Base-by-base conservation (phyloP, 1,284 basidiomycete genomes). In the Boletus hoseneyae region DNA sequence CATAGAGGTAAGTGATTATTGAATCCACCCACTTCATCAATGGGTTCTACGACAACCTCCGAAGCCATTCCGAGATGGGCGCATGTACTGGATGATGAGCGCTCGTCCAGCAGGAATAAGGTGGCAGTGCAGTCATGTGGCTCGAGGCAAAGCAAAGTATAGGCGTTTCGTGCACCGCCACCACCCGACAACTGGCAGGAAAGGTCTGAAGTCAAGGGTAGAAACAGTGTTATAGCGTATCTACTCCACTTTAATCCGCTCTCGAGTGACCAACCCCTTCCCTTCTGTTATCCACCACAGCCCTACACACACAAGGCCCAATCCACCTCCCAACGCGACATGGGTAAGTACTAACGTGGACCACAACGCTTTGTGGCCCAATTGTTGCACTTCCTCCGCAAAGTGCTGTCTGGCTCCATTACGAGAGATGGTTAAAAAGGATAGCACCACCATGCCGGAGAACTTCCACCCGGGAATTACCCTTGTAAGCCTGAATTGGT, bases 281-380 rank as follows among this genome's bases (percentile, higher is more conserved):
- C 65, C 62, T 40, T 57, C 55, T 19, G 69, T 67, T 29, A 62
- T 55, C 77, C 76, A 81, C 79, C 79, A 80, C 21, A 64, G 54
- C n/a, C 58, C 64, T 27, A 75, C 41, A 55, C 72, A 80, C 3
- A 58, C 25, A 13, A 76, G 45, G 4, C 70, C 74, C 43, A 80
- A 47, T 2, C 57, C 54, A 33, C 57, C 69, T 9, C 79, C 79
- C 34, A 75, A 47, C 1, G 60, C 67, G 10, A 80, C 56, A 60
- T 81, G 76, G 8, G 58, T 33, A 9, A 75, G 42, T 9, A 77
- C 66, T 2, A 54, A 46, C 10, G 42, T 47, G 16, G 67, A 63
- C 16, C 73, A 51, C 38, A 78, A 34, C 2, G 66, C 65, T 23
- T 48, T 51, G 16, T 60, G 58, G 10, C 68, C 70, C 33, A 63